phyloP scores from a whole-genome alignment of 2,329 filamentous ascomycete genomes.

The Pseudogymnoascus pannorum region DNA sequence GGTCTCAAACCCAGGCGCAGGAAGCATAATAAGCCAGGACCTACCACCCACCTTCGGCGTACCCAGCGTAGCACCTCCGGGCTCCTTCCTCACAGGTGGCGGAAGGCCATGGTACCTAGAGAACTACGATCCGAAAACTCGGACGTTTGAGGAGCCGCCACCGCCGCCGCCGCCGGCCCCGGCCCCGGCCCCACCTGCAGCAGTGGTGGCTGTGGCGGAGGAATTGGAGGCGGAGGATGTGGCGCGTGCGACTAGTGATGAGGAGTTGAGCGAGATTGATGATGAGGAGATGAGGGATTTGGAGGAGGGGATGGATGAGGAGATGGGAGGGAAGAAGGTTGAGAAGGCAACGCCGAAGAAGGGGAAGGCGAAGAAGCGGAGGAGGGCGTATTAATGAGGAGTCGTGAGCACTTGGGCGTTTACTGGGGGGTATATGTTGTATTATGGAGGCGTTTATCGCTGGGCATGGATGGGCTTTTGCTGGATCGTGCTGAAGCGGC shows the following conservation, averaged over 20 bases:
- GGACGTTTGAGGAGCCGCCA: not conserved
- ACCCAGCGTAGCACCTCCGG: slow-evolving; percentile 19
- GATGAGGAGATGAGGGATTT: slow-evolving; percentile 79
- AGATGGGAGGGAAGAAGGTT: slow-evolving; percentile 8
- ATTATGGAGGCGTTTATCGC: not conserved
- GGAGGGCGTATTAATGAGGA: slow-evolving; percentile 14
- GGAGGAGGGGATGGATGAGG: slow-evolving; percentile 27
- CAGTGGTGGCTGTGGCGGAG: slow-evolving; percentile 35
- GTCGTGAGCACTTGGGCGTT: not conserved
- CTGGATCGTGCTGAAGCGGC: not conserved
- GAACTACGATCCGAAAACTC: slow-evolving; percentile 56
- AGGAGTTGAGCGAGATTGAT: slow-evolving; percentile 85
- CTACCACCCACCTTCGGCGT: slow-evolving; percentile 13
- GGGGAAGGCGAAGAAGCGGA: slow-evolving; percentile 14
- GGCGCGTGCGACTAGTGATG: slow-evolving; percentile 60
- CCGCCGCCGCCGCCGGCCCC: not conserved
- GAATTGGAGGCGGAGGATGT: slow-evolving; percentile 66
- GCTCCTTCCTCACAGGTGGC: slow-evolving; percentile 55
- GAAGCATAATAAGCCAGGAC: slow-evolving; percentile 13
- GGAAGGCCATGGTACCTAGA: slow-evolving; percentile 86
- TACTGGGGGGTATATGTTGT: not conserved
- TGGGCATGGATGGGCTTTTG: not conserved
- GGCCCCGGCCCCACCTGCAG: too few relatives aligned
- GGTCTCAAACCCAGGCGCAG: slow-evolving; percentile 45
- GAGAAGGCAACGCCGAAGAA: slow-evolving; percentile 11